Percentiles rank a stretch among this genome's conserved stretches.
Evolutionary conservation across 78 protist genomes (phyloP).

Genomic region (Dictyostelium capitatum): DNA sequence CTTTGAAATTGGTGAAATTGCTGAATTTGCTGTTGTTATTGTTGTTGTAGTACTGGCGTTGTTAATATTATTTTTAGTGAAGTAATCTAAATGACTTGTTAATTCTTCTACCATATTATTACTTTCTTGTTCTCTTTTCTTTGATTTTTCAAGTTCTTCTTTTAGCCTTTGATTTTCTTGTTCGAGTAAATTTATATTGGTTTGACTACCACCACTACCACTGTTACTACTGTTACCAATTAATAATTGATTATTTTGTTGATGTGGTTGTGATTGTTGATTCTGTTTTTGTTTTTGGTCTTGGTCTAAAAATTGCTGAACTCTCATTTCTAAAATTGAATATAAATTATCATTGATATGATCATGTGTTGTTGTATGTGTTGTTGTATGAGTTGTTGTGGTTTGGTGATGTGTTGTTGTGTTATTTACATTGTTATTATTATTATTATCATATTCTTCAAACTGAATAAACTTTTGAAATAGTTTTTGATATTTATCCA

Average conservation of each 20-base stretch:
- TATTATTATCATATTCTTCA: background rate
- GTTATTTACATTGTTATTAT: background rate
- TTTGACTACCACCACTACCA: background rate
- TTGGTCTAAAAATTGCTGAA: background rate
- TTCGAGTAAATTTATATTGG: background rate
- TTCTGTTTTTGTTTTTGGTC: background rate
- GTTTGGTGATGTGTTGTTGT: background rate
- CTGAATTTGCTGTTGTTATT: too few species aligned
- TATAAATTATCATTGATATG: background rate
- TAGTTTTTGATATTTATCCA: constrained; percentile 7
- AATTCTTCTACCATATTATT: background rate
- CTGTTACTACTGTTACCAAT: background rate
- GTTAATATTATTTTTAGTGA: background rate
- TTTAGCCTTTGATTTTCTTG: constrained; percentile 2
- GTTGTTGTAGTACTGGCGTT: background rate
- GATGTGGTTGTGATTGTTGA: background rate
- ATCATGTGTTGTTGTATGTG: constrained; percentile 9
- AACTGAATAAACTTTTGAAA: constrained; percentile 8
- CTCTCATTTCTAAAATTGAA: background rate
- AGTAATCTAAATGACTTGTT: constrained; percentile 15
- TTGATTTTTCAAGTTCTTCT: background rate
- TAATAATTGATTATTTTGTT: too few species aligned
- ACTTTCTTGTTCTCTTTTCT: background rate
- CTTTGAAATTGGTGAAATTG: background rate
- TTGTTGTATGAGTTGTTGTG: background rate